phyloP scores from a whole-genome alignment of 768 basidiomycete genomes.

The Suillus bovinus region DNA sequence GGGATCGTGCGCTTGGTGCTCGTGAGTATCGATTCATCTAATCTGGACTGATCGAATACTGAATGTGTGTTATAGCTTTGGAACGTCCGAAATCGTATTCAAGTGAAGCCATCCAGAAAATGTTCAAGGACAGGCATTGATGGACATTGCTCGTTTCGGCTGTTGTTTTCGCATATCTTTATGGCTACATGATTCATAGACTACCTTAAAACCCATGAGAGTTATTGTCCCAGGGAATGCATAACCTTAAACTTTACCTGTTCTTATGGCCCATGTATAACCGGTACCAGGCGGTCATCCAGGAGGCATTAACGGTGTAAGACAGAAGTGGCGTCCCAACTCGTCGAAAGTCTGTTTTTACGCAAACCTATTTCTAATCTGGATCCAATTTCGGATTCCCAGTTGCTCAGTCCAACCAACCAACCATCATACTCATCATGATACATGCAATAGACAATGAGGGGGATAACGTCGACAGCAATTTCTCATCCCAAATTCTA shows the following conservation, averaged over 20 bases:
- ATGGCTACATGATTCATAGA: constrained; percentile 3
- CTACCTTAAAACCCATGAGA: constrained; percentile 2
- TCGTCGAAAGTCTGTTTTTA: too few relatives aligned
- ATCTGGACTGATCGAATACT: not conserved
- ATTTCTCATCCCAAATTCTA: not conserved
- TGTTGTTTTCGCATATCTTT: constrained; percentile 2
- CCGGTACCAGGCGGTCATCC: too few relatives aligned
- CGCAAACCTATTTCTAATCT: too few relatives aligned
- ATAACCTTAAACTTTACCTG: not conserved
- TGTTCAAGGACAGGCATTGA: constrained; percentile 53
- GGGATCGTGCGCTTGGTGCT: constrained; percentile 92
- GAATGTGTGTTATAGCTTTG: constrained; percentile 49
- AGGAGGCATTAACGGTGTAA: too few relatives aligned
- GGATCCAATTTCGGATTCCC: too few relatives aligned
- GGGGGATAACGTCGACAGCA: too few relatives aligned
- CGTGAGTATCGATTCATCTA: constrained; percentile 49
- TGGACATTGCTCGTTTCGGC: not conserved
- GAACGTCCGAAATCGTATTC: constrained; percentile 94
- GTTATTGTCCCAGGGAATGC: not conserved
- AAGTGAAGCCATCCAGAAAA: constrained; percentile 73
- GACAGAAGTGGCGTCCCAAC: too few relatives aligned
- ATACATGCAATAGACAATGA: too few relatives aligned
- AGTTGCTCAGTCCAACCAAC: too few relatives aligned
- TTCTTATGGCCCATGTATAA: not conserved
- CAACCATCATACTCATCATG: too few relatives aligned